These are phyloP conservation scores for Euphrasia arctica DNA, from an alignment of 305 asterid genomes.

Conservation along the genomic window DNA sequence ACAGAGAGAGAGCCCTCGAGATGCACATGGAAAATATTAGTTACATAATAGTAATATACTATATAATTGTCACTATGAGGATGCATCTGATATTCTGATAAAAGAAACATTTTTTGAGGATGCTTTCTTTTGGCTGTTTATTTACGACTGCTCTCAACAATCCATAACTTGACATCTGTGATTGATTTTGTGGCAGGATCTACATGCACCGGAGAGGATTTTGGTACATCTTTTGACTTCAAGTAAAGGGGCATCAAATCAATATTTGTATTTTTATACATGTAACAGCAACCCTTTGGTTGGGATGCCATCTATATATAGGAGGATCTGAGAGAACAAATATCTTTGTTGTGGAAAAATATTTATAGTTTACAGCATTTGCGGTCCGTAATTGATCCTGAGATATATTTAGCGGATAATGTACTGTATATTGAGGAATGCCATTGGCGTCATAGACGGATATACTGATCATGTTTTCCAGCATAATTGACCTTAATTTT, in stretches of 20 bases:
- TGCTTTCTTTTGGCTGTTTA: conserved; percentile 1
- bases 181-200: neutral
- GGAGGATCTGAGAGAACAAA: neutral
- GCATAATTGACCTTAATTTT: neutral
- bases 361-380: conserved; percentile 1
- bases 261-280: neutral
- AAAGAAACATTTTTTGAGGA: neutral
- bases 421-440: conserved; percentile 3
- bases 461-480: neutral
- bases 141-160: neutral
- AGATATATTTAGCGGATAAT: neutral
- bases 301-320: neutral
- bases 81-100: neutral
- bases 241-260: neutral
- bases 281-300: neutral
- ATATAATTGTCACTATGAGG: neutral
- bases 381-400: neutral
- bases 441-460: neutral
- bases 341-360: neutral
- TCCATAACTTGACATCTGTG: neutral
- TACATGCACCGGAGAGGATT: neutral
- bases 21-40: neutral
- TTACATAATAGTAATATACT: neutral
- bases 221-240: neutral
- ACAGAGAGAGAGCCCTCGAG: neutral